Percentiles rank a stretch among this genome's conserved stretches.
Evolutionary conservation across 495 filamentous ascomycete species (phyloP).

Genomic region (Cudoniella acicularis): DNA sequence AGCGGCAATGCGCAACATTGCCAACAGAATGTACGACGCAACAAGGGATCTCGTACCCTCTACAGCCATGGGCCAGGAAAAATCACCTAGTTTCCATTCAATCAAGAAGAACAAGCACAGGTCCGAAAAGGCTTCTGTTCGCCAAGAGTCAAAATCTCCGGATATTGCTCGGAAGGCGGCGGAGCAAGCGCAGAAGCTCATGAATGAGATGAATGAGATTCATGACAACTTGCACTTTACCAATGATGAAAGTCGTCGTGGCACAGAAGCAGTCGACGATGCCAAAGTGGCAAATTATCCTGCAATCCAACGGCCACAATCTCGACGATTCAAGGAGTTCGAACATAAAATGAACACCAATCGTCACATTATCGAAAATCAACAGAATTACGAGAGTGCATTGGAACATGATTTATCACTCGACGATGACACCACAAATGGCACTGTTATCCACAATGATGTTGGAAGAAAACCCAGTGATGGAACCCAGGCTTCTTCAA

Average conservation of each 20-base stretch:
- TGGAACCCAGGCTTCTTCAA: neutral
- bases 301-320: neutral
- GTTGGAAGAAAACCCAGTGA: neutral
- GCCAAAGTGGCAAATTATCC: neutral
- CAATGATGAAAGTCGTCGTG: neutral
- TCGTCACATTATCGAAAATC: neutral
- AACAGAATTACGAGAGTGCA: too few relatives aligned
- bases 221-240: neutral
- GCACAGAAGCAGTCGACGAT: neutral
- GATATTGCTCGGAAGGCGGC: neutral
- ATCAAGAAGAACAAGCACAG: neutral
- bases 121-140: neutral
- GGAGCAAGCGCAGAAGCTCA: constrained; percentile 7
- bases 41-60: neutral
- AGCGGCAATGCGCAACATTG: neutral
- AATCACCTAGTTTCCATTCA: neutral
- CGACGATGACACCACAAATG: neutral
- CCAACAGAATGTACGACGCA: constrained; percentile 3
- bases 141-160: neutral
- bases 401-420: neutral
- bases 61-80: neutral
- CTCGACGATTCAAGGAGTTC: neutral
- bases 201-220: neutral
- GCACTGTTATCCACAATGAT: neutral
- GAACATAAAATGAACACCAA: neutral